Evolutionary conservation across 108 stramenopile species (phyloP).

Genomic region (Nitzschia putrida): DNA sequence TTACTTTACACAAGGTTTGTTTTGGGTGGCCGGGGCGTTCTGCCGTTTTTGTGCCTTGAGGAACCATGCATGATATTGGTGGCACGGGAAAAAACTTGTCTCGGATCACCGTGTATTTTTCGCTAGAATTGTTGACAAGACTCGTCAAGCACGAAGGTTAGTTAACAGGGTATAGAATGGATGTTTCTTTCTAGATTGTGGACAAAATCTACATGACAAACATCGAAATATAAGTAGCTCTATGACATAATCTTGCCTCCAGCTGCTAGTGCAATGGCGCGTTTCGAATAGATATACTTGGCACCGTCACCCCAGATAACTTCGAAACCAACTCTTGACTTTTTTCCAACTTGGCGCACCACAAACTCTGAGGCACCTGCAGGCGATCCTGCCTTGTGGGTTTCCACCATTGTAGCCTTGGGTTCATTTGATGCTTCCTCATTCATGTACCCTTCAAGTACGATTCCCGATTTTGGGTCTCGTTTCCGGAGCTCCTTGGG

Average conservation of each 20-base stretch:
- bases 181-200: too few relatives aligned
- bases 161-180: too few relatives aligned
- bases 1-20: not conserved
- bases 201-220: too few relatives aligned
- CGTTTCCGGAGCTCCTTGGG: slow-evolving; percentile 54
- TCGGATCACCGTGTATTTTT: too few relatives aligned
- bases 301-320: slow-evolving; percentile 84
- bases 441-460: not conserved
- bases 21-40: too few relatives aligned
- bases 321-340: slow-evolving; percentile 82
- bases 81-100: too few relatives aligned
- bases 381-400: slow-evolving; percentile 16
- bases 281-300: slow-evolving; percentile 77
- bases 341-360: slow-evolving; percentile 48
- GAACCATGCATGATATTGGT: too few relatives aligned
- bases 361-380: slow-evolving; percentile 14
- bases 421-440: slow-evolving; percentile 22
- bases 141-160: too few relatives aligned
- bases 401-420: slow-evolving; percentile 29
- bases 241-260: slow-evolving; percentile 42
- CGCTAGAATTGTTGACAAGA: too few relatives aligned
- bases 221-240: too few relatives aligned
- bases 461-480: slow-evolving; percentile 77
- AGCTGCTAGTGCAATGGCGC: slow-evolving; percentile 69
- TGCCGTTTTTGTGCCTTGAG: too few relatives aligned